Evolutionary conservation across 371 early-diverging fungal species (phyloP).

Genomic region (Vittaforma corneae): DNA sequence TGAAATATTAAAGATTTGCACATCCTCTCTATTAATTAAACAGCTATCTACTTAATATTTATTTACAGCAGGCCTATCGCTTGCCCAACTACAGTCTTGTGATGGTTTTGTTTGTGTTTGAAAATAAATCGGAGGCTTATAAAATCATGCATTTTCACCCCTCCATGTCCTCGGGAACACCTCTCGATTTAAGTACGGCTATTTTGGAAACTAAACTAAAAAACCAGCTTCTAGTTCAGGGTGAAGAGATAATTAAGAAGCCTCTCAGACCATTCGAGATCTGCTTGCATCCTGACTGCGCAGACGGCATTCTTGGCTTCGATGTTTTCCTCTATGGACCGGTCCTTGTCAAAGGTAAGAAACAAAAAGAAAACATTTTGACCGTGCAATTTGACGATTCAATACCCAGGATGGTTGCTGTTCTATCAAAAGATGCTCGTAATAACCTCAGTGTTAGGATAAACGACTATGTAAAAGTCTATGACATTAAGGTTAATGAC

Average conservation of each 20-base stretch:
- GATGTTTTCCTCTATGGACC: slow-evolving; percentile 51
- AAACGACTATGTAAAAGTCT: slow-evolving; percentile 89
- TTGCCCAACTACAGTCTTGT: no score
- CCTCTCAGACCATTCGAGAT: slow-evolving; percentile 43
- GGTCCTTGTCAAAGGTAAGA: slow-evolving; percentile 88
- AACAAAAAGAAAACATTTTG: slow-evolving; percentile 84
- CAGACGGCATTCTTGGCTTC: slow-evolving; percentile 40
- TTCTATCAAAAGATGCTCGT: slow-evolving; percentile 71
- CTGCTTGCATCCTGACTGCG: slow-evolving; percentile 36
- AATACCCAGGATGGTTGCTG: slow-evolving; percentile 76
- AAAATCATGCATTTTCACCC: not conserved
- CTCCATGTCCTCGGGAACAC: not conserved
- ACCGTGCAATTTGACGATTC: slow-evolving; percentile 78
- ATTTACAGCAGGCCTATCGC: no score
- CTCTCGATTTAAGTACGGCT: slow-evolving; percentile 48
- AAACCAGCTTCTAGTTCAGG: slow-evolving; percentile 44
- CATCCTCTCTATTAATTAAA: no score
- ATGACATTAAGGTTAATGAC: slow-evolving; percentile 69
- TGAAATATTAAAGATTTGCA: no score
- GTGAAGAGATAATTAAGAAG: not conserved
- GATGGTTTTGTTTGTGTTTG: no score
- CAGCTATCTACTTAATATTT: no score
- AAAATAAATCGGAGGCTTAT: no score
- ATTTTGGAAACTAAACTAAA: slow-evolving; percentile 53
- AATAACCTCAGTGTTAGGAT: slow-evolving; percentile 87